These are phyloP conservation scores for Botryobasidium botryosum DNA, from an alignment of 768 basidiomycete genomes.

Conservation along the genomic window DNA sequence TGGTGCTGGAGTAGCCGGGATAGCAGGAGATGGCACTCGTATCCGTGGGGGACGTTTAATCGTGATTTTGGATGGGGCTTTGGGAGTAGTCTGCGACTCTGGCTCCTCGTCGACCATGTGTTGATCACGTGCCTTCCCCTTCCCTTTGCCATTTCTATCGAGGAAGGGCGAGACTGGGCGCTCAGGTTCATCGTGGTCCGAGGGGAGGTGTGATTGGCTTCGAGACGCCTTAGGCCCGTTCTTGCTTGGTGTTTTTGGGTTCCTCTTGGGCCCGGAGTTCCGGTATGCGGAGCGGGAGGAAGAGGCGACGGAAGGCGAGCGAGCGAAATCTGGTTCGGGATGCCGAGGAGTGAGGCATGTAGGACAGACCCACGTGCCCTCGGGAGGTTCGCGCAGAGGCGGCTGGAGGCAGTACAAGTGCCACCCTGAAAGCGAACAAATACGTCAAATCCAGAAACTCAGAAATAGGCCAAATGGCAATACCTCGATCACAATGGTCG, in stretches of 20 bases:
- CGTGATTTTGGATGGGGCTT: background rate
- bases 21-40: background rate
- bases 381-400: slow-evolving; percentile 49
- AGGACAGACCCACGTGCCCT: slow-evolving; percentile 66
- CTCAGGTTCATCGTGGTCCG: background rate
- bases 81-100: no score
- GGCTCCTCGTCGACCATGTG: no score
- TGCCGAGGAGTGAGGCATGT: slow-evolving; percentile 26
- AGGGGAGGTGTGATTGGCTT: background rate
- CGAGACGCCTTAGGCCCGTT: background rate
- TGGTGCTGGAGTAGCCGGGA: background rate
- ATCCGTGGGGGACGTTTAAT: background rate
- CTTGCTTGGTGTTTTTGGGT: background rate
- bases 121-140: no score
- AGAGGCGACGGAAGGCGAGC: slow-evolving; percentile 27
- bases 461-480: background rate
- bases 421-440: slow-evolving; percentile 38
- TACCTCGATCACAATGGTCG: slow-evolving; percentile 85
- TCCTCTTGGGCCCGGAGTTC: background rate
- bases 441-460: slow-evolving; percentile 7
- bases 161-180: background rate
- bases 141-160: background rate
- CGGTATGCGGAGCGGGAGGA: slow-evolving; percentile 20
- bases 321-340: slow-evolving; percentile 11
- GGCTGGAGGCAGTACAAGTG: slow-evolving; percentile 69